Conservation (phyloP, 257 asterid genomes). For the Ligustrum vulgare region DNA sequence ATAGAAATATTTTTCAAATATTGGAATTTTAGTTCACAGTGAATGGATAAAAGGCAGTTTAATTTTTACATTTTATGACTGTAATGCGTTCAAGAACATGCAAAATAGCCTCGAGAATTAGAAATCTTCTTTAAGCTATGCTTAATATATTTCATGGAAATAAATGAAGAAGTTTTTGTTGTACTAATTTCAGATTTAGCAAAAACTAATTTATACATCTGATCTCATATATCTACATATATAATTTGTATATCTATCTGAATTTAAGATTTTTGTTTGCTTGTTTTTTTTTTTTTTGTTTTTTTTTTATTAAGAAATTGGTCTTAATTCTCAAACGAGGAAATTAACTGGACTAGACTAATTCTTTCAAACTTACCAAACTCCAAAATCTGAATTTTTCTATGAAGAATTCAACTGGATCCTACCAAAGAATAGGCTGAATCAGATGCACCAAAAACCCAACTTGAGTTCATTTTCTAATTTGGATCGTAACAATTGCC, state of each 20-base stretch:
- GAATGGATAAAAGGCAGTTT: background rate
- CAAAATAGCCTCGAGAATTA: background rate
- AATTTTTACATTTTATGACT: background rate
- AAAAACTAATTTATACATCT: background rate
- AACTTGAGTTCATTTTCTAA: conserved; percentile 35
- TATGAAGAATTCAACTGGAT: conserved; percentile 9
- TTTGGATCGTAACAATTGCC: conserved; percentile 51
- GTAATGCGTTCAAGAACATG: background rate
- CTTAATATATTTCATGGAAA: background rate
- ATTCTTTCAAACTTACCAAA: too few species aligned
- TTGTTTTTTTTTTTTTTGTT: too few species aligned
- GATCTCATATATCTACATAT: background rate
- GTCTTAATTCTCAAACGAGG: background rate
- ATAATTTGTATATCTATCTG: background rate
- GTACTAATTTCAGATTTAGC: background rate
- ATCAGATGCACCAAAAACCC: conserved; percentile 37
- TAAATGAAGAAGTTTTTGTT: background rate
- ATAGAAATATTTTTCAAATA: background rate
- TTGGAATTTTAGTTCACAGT: background rate
- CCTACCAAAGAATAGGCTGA: conserved; percentile 20
- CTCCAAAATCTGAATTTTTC: too few species aligned
- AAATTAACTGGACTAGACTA: background rate
- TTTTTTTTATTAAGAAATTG: background rate
- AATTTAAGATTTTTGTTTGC: too few species aligned
- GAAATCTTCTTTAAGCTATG: background rate